Evolutionary conservation across 768 basidiomycete genomes (phyloP).

Genomic region (Phaffia australis): DNA sequence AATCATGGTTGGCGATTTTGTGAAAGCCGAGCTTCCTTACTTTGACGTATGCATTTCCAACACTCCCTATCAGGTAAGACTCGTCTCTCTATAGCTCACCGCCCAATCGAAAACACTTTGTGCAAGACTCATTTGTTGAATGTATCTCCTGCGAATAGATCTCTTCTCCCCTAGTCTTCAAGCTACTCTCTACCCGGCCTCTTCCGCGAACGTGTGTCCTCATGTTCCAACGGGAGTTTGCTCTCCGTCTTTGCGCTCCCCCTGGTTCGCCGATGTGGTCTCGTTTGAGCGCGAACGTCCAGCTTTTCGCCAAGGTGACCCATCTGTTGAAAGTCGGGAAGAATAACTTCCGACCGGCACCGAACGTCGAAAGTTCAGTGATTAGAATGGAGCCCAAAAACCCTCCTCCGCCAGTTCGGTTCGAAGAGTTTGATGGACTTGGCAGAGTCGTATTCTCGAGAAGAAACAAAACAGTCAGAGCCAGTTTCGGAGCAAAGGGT

Average conservation of each 20-base stretch:
- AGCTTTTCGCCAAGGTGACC: conserved; percentile 92
- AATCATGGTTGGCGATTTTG: conserved; percentile 92
- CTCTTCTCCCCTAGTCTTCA: conserved; percentile 93
- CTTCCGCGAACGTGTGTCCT: conserved; percentile 87
- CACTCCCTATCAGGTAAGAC: conserved; percentile 78
- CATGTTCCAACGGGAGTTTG: conserved; percentile 99
- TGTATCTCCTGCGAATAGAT: conserved; percentile 43
- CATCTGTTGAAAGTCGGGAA: conserved; percentile 92
- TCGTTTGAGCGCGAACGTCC: conserved; percentile 87
- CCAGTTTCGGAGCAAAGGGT: conserved; percentile 78
- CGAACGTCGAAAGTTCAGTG: conserved; percentile 85
- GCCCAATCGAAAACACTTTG: background rate
- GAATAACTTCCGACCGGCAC: conserved; percentile 93
- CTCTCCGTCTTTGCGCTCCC: conserved; percentile 74
- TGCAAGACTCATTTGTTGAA: conserved; percentile 8
- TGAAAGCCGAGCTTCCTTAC: conserved; percentile 94
- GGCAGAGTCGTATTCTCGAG: conserved; percentile 80
- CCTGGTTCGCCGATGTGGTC: conserved; percentile 84
- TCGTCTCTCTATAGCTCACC: background rate
- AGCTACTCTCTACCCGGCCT: conserved; percentile 88
- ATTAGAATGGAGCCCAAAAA: conserved; percentile 82
- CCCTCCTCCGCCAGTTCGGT: conserved; percentile 88
- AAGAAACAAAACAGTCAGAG: conserved; percentile 79
- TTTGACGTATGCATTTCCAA: conserved; percentile 99
- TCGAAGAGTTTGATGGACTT: conserved; percentile 95